Conservation (phyloP, 2,329 filamentous ascomycete species). For the Aschersonia sp. region DNA sequence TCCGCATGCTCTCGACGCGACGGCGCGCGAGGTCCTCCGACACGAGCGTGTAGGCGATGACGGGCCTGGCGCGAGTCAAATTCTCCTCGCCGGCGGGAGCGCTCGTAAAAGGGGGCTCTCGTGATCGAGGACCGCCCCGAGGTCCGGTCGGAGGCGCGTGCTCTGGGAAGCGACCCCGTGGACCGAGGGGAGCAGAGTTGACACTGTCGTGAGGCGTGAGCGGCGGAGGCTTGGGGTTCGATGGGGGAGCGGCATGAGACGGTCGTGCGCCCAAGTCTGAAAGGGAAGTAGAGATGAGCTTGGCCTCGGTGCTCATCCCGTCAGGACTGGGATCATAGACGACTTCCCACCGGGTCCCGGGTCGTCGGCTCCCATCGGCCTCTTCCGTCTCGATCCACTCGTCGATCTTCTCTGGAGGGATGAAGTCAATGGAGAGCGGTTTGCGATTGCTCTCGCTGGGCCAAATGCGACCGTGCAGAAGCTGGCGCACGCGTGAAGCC, state of each 20-base stretch:
- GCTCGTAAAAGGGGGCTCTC: not conserved
- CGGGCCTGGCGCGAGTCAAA: constrained; percentile 26
- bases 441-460: constrained; percentile 77
- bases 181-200: constrained; percentile 22
- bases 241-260: not conserved
- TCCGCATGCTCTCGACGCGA: constrained; percentile 44
- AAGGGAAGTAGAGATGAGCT: constrained; percentile 4
- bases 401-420: constrained; percentile 58
- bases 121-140: not conserved
- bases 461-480: constrained; percentile 69
- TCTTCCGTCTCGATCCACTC: constrained; percentile 64
- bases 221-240: constrained; percentile 2
- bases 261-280: not conserved
- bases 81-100: constrained; percentile 1
- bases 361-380: constrained; percentile 25
- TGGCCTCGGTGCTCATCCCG: constrained; percentile 33
- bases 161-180: constrained; percentile 14
- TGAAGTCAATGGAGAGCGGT: constrained; percentile 75
- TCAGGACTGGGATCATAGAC: constrained; percentile 46
- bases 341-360: constrained; percentile 52
- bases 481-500: constrained; percentile 61
- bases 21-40: constrained; percentile 45
- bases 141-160: constrained; percentile 19
- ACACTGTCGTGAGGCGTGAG: constrained; percentile 9
- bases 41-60: constrained; percentile 40